These are phyloP conservation scores for Postia placenta DNA, from an alignment of 768 basidiomycete genomes.

Conservation along the genomic window DNA sequence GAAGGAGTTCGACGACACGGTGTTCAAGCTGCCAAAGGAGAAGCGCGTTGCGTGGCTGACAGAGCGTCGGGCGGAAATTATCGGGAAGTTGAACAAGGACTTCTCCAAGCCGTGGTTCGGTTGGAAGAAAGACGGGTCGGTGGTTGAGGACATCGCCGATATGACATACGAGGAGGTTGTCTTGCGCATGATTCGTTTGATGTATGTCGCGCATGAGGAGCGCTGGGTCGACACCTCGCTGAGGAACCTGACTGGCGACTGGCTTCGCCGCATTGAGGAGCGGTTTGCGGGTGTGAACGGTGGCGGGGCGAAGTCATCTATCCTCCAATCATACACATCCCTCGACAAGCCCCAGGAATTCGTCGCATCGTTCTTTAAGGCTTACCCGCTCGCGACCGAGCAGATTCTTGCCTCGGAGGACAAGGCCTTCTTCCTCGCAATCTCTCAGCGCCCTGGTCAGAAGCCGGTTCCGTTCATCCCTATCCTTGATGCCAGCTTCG, in stretches of 20 bases:
- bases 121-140: constrained; percentile 85
- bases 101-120: constrained; percentile 98
- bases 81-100: constrained; percentile 88
- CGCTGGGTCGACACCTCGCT: constrained; percentile 93
- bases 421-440: constrained; percentile 91
- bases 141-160: constrained; percentile 82
- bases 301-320: constrained; percentile 67
- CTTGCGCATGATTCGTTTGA: constrained; percentile 84
- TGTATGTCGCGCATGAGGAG: constrained; percentile 88
- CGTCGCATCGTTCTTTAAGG: constrained; percentile 76
- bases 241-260: constrained; percentile 93
- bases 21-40: constrained; percentile 94
- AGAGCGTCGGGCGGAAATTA: constrained; percentile 84
- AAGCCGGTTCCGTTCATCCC: constrained; percentile 99
- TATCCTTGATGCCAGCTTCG: constrained; percentile 86
- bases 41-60: constrained; percentile 86
- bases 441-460: constrained; percentile 92
- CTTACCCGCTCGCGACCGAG: constrained; percentile 73
- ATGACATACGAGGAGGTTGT: constrained; percentile 99
- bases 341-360: constrained; percentile 80
- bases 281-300: constrained; percentile 89
- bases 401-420: constrained; percentile 93
- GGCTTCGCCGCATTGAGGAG: constrained; percentile 93
- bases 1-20: constrained; percentile 97
- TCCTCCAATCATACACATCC: constrained; percentile 75